Conservation (phyloP, 2,329 filamentous ascomycete genomes). For the Pseudodiploospora longispora region DNA sequence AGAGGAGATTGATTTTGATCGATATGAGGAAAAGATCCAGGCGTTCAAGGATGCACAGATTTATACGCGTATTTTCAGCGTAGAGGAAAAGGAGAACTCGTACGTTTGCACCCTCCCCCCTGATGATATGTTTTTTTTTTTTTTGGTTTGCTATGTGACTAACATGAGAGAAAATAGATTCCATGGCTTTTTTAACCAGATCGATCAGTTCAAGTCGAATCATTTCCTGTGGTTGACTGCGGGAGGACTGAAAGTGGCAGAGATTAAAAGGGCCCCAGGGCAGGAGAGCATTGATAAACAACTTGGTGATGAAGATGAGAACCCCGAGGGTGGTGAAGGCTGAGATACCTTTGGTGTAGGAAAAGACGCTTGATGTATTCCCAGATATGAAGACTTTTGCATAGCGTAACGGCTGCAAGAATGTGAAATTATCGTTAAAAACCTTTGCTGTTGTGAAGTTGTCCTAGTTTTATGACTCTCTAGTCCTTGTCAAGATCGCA, state of each 20-base stretch:
- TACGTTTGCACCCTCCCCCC: slow-evolving; percentile 39
- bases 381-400: no score
- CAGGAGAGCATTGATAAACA: slow-evolving; percentile 37
- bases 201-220: slow-evolving; percentile 64
- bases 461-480: no score
- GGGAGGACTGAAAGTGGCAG: slow-evolving; percentile 55
- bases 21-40: slow-evolving; percentile 69
- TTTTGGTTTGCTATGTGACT: slow-evolving; percentile 1
- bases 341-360: slow-evolving; percentile 12
- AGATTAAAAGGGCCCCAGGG: slow-evolving; percentile 24
- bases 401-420: no score
- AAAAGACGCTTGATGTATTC: no score
- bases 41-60: slow-evolving; percentile 90
- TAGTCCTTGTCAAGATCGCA: no score
- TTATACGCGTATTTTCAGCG: slow-evolving; percentile 82
- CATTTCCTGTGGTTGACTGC: slow-evolving; percentile 71
- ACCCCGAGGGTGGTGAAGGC: slow-evolving; percentile 39
- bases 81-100: slow-evolving; percentile 82
- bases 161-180: slow-evolving; percentile 42
- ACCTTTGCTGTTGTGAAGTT: no score
- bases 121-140: not conserved
- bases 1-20: slow-evolving; percentile 68
- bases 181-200: slow-evolving; percentile 69
- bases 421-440: no score
- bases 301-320: slow-evolving; percentile 45